Base-by-base conservation (phyloP, 768 basidiomycete genomes). In the Tricholoma sp. region DNA sequence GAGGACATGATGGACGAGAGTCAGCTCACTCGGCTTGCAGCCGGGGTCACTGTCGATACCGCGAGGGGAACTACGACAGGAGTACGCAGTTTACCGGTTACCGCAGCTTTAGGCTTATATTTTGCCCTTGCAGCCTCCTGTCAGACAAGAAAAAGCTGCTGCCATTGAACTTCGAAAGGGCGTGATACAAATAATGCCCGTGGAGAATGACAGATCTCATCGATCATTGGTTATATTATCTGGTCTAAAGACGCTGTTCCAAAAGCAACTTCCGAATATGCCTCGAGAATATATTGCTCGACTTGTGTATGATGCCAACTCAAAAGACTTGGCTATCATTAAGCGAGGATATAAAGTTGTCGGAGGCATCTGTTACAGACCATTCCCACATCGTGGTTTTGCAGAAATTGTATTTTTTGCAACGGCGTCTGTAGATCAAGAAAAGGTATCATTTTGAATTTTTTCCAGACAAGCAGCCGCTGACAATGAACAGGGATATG, bases 361-460 rank as follows among this genome's bases (percentile, higher is more conserved):
- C 2, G 96, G 95, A 21, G 97, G 97, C 4, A 98, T 99, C 62
- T 96, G 94, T 67, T 99, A 91, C 73, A 83, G 97, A 32, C 96
- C 96, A 1, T 98, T 99, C 67, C 88, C 92, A 34, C 94, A 93
- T 66, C 83, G 95, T 60, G 86, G 88, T 16, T 99, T 99, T 65
- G 94, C 95, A 29, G 97, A 99, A 72, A 98, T 99, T 65, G 95
- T 97, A 6, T 99, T 99, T 74, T 98, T 98, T 67, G 97, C 97
- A 0, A 96, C 96, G 6, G 91, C 94, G 24, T 94, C 91, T 31
- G 91, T 90, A 5, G 94, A 96, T 71, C 96, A 99, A 78, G 93
- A 95, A 72, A 98, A 97, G 83, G 95, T 96, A 67, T 50, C 76
- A 64, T 19, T 41, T 50, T 22, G 27, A 12, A 22, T 32, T 22